Evolutionary conservation across 306 rosid species (phyloP), one percentile per base, ranked within the genome.

Genomic region (Lathyrus oleraceus): DNA sequence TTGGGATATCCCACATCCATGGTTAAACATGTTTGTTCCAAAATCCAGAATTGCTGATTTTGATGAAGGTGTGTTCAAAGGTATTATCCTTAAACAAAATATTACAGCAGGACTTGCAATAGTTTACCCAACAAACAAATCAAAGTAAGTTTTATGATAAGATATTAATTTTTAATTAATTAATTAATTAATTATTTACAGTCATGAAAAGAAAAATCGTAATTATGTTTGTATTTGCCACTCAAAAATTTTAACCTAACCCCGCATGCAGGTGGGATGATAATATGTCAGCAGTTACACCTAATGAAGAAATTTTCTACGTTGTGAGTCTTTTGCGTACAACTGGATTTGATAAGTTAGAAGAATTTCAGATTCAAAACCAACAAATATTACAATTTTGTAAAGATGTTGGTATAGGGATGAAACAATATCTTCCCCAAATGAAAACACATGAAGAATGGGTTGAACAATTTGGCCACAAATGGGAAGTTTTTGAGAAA

Each of bases 1-100:
- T 0, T 91, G 99, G 99, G 88, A 91, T 0, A 59, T 85, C 10
- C 83, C 97, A 56, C 99, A 95, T 80, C 99, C 99, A 17, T 95
- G 99, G 97, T 3, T 95, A 21, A 87, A 91, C 79, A 70, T 95
- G 38, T 89, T 95, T 63, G 66, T 95, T 32, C 97, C 99, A 2
- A 71, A 79, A 74, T 95, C 99, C 44, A 74, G 75, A 67, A 83
- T 95, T 3, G 47, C 52, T 0, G 88, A 86, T 30, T 84, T 95
- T 15, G 14, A 89, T 67, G 65, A 80, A 0, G 88, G 89, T 6
- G 97, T 91, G 45, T 89, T 86, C 70, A 81, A 74, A 48, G 79
- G 69, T 56, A 95, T 95, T 35, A 48, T 91, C 68, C 86, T 82
- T 5, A 77, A 86, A 20, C 87, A 86, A 54, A 86, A 82, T 10